Base-by-base conservation (phyloP, 1,284 basidiomycete genomes). In the Athelia psychrophila region DNA sequence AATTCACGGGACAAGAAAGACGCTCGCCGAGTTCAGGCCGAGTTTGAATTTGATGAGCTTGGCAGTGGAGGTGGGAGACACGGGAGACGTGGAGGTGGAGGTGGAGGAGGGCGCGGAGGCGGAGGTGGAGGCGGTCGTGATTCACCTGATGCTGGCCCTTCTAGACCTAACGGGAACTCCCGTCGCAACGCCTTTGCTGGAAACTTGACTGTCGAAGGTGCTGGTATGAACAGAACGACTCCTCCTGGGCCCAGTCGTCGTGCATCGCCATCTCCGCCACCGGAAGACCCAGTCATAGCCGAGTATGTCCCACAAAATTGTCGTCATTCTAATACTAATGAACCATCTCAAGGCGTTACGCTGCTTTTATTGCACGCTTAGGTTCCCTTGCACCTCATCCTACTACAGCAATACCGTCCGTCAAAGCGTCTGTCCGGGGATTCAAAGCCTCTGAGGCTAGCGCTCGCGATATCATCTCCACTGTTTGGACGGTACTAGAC, bases 401-500 rank as follows among this genome's bases (percentile, higher is more conserved):
- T 0, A 75, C 79, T 10, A 82, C 76, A 22, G 94, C 92, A 5
- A 72, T 91, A 2, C 77, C 88, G 1, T 88, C 89, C 0, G 87
- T 95, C 60, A 86, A 87, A 57, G 81, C 88, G 16, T 87, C 94
- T 19, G 83, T 95, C 25, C 84, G 92, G 13, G 83, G 88, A 24
- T 98, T 88, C 70, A 81, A 84, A 40, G 73, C 80, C 5, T 85
- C 84, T 49, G 95, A 99, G 66, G 86, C 85, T 15, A 84, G 80
- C 20, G 90, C 93, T 0, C 76, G 85, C 12, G 95, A 97, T 67
- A 76, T 98, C 60, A 84, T 98, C 46, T 88, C 88, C 40, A 96
- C 92, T 0, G 77, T 96, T 12, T 95, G 86, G 82, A 90, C 86
- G 60, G 79, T 98, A 18, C 74, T 97, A 15, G 91, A 95, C 57